Evolutionary conservation across 257 asterid species (phyloP).

Genomic region (Cruciata laevipes): DNA sequence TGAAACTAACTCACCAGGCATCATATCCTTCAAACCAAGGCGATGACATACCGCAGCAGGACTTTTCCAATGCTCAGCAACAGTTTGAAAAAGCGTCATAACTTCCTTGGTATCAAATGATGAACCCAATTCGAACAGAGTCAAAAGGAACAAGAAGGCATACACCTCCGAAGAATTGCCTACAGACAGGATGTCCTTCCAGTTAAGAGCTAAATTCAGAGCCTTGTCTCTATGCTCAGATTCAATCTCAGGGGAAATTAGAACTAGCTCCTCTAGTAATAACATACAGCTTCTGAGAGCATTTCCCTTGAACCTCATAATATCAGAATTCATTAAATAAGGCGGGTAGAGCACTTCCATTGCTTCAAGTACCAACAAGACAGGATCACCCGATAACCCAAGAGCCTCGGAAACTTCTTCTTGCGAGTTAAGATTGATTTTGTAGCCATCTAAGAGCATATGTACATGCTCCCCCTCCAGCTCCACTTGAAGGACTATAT

Average conservation of each 20-base stretch:
- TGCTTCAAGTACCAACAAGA: constrained; percentile 35
- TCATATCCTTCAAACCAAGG: constrained; percentile 21
- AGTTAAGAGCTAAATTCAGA: constrained; percentile 27
- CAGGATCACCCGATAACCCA: constrained; percentile 34
- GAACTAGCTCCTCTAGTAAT: constrained; percentile 32
- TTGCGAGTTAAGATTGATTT: constrained; percentile 31
- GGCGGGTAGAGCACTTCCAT: constrained; percentile 25
- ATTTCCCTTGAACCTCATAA: constrained; percentile 21
- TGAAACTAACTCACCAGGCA: constrained; percentile 12
- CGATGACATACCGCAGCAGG: constrained; percentile 29
- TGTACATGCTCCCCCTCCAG: constrained; percentile 46
- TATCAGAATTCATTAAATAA: constrained; percentile 18
- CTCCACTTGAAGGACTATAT: constrained; percentile 6
- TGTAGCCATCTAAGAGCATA: constrained; percentile 33
- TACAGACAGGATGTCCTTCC: constrained; percentile 26
- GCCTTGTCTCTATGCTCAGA: constrained; percentile 32
- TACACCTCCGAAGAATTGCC: constrained; percentile 26
- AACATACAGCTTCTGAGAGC: constrained; percentile 21
- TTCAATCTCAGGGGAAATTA: constrained; percentile 29
- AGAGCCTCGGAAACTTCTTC: constrained; percentile 33
- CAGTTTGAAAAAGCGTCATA: constrained; percentile 22
- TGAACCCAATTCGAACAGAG: constrained; percentile 32
- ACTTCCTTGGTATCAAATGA: constrained; percentile 33
- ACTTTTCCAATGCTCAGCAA: constrained; percentile 24
- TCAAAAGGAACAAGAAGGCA: constrained; percentile 43